Percentiles rank a stretch among this genome's conserved stretches.
These are phyloP conservation scores for Tanacetum coccineum DNA, from an alignment of 129 eudicot genomes.

Conservation along the genomic window DNA sequence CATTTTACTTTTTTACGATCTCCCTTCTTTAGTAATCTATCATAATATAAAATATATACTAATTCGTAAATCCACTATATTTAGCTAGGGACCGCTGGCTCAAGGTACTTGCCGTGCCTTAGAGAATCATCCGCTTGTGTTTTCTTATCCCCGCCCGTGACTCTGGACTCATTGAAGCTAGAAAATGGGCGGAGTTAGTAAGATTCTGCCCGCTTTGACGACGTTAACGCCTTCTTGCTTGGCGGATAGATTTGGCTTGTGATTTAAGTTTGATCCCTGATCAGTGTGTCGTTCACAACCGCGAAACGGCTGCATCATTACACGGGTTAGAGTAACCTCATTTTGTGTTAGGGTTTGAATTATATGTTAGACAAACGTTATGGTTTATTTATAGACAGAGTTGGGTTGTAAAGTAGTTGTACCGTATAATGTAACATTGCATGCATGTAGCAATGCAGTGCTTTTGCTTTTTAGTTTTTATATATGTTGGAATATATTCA, in stretches of 20 bases:
- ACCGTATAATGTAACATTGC: conserved; percentile 7
- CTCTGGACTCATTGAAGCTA: conserved; percentile 1
- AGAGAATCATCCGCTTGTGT: conserved; percentile 21
- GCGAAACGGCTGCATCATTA: conserved; percentile 42
- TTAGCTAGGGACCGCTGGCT: conserved; percentile 30
- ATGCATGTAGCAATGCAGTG: too few species aligned
- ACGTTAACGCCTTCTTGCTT: conserved; percentile 30
- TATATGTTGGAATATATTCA: not conserved
- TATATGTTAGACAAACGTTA: not conserved
- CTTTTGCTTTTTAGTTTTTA: conserved; percentile 14
- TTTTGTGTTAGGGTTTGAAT: conserved; percentile 11
- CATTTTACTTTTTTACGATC: too few species aligned
- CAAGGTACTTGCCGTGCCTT: conserved; percentile 32
- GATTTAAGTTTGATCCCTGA: conserved; percentile 37
- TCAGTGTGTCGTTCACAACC: conserved; percentile 42
- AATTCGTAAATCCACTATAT: not conserved
- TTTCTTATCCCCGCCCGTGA: not conserved
- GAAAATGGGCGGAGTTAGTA: conserved; percentile 26
- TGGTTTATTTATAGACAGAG: conserved; percentile 15
- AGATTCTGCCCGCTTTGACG: conserved; percentile 6
- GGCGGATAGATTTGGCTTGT: conserved; percentile 30
- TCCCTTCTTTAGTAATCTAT: too few species aligned
- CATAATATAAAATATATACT: not conserved
- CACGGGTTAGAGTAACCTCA: conserved; percentile 39
- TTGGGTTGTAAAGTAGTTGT: conserved; percentile 1